These are phyloP conservation scores for Nakazawaea peltata DNA, from an alignment of 805 yeast species.

Conservation along the genomic window DNA sequence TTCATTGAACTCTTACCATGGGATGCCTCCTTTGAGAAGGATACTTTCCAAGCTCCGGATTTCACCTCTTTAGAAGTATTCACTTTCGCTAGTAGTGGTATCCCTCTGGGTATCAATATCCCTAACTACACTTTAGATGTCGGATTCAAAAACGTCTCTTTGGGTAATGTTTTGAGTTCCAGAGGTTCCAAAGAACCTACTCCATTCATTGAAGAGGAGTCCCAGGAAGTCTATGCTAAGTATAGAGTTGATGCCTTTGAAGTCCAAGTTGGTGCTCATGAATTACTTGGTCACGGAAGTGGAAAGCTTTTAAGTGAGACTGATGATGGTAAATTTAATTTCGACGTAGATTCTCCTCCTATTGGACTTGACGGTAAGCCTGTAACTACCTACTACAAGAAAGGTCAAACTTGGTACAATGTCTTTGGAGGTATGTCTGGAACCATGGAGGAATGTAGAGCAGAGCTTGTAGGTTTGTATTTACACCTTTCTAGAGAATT, in stretches of 20 bases:
- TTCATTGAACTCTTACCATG: slow-evolving; percentile 71
- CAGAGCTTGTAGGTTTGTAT: slow-evolving; percentile 83
- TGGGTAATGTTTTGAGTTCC: slow-evolving; percentile 79
- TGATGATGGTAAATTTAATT: slow-evolving; percentile 55
- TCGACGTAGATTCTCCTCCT: slow-evolving; percentile 59
- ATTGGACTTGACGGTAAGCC: slow-evolving; percentile 53
- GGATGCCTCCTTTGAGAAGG: slow-evolving; percentile 71
- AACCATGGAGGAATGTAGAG: slow-evolving; percentile 88
- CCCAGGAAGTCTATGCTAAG: slow-evolving; percentile 53
- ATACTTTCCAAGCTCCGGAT: slow-evolving; percentile 84
- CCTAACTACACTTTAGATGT: slow-evolving; percentile 80
- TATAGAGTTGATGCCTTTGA: slow-evolving; percentile 81
- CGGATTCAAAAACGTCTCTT: slow-evolving; percentile 85
- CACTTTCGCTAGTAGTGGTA: slow-evolving; percentile 84
- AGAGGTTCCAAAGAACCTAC: slow-evolving; percentile 61
- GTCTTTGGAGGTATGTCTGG: slow-evolving; percentile 78
- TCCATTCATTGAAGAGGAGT: slow-evolving; percentile 50
- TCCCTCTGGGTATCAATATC: slow-evolving; percentile 89
- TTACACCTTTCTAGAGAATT: slow-evolving; percentile 62
- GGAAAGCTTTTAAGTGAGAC: slow-evolving; percentile 68
- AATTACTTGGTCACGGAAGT: slow-evolving; percentile 84
- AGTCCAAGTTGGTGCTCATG: slow-evolving; percentile 92
- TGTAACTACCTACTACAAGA: slow-evolving; percentile 59
- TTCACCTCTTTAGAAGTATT: slow-evolving; percentile 85
- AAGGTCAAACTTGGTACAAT: slow-evolving; percentile 89